phyloP scores from a whole-genome alignment of 345 rosid genomes.

The Stellera chamaejasme region DNA sequence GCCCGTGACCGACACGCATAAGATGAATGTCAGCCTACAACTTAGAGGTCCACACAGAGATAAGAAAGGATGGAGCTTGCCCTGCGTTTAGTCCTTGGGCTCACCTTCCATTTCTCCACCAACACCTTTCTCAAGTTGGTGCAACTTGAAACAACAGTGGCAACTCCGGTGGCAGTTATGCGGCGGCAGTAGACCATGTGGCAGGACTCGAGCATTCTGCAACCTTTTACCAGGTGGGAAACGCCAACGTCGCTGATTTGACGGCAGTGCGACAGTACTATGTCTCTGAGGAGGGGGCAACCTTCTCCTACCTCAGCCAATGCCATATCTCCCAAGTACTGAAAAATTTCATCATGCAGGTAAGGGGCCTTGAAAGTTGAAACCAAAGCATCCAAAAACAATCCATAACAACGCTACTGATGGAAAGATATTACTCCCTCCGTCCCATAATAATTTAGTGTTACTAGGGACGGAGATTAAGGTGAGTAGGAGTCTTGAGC shows the following conservation, averaged over 20 bases:
- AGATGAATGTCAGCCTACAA: background rate
- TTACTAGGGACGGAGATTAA: too few species aligned
- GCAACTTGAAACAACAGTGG: conserved; percentile 78
- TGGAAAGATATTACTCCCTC: too few species aligned
- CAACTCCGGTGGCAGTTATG: conserved; percentile 69
- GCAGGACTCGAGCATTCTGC: conserved; percentile 60
- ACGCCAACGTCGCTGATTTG: conserved; percentile 64
- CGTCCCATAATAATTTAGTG: too few species aligned
- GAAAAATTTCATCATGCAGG: conserved; percentile 3
- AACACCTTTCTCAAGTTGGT: conserved; percentile 68
- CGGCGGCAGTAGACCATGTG: conserved; percentile 80
- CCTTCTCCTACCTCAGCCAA: conserved; percentile 79
- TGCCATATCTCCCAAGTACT: conserved; percentile 76
- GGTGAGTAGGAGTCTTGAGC: too few species aligned
- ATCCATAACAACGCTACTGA: background rate
- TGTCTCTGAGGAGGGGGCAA: conserved; percentile 63
- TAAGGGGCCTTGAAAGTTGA: background rate
- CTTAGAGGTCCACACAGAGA: conserved; percentile 64
- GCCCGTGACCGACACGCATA: too few species aligned
- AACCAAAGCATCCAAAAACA: background rate
- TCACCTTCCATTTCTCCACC: conserved; percentile 88
- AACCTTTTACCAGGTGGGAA: conserved; percentile 57
- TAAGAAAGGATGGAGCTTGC: conserved; percentile 72
- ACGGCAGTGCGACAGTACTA: conserved; percentile 85
- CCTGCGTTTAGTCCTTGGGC: conserved; percentile 64